Conservation (phyloP, 768 basidiomycete genomes). For the Boletus vinaceobasis region DNA sequence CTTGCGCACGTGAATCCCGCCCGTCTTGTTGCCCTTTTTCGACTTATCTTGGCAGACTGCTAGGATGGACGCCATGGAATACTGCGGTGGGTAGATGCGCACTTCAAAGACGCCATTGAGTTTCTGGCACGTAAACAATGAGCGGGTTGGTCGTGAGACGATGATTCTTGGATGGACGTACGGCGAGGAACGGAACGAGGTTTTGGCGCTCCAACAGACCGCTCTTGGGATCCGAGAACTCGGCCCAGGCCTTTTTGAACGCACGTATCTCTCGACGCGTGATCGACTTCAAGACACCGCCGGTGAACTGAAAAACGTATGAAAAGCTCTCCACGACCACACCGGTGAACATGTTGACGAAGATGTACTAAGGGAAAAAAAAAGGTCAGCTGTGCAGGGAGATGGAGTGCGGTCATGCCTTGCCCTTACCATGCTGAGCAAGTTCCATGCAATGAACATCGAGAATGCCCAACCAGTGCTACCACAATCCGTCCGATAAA, state of each 20-base stretch:
- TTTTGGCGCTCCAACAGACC: slow-evolving; percentile 69
- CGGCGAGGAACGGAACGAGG: slow-evolving; percentile 79
- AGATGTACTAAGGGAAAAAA: slow-evolving; percentile 68
- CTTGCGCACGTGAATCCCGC: slow-evolving; percentile 61
- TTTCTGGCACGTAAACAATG: slow-evolving; percentile 44
- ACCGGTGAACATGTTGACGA: slow-evolving; percentile 95
- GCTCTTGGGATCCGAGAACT: slow-evolving; percentile 74
- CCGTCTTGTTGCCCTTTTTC: slow-evolving; percentile 34
- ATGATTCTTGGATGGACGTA: slow-evolving; percentile 38
- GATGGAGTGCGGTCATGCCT: slow-evolving; percentile 16
- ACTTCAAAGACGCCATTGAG: slow-evolving; percentile 87
- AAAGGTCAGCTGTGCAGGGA: background rate
- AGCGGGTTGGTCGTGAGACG: background rate
- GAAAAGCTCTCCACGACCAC: slow-evolving; percentile 95
- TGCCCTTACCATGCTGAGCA: slow-evolving; percentile 79
- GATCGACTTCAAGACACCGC: slow-evolving; percentile 69
- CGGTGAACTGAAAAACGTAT: slow-evolving; percentile 87
- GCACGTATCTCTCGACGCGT: slow-evolving; percentile 88
- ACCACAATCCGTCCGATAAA: slow-evolving; percentile 81
- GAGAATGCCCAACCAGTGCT: slow-evolving; percentile 78
- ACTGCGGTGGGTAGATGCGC: slow-evolving; percentile 73
- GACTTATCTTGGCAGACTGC: slow-evolving; percentile 43
- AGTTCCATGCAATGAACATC: slow-evolving; percentile 92
- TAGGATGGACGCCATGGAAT: slow-evolving; percentile 58
- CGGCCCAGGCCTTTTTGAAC: slow-evolving; percentile 93